Evolutionary conservation across 805 yeast species (phyloP), one percentile per base, ranked within the genome.

Genomic region (Candida fluviatilis): DNA sequence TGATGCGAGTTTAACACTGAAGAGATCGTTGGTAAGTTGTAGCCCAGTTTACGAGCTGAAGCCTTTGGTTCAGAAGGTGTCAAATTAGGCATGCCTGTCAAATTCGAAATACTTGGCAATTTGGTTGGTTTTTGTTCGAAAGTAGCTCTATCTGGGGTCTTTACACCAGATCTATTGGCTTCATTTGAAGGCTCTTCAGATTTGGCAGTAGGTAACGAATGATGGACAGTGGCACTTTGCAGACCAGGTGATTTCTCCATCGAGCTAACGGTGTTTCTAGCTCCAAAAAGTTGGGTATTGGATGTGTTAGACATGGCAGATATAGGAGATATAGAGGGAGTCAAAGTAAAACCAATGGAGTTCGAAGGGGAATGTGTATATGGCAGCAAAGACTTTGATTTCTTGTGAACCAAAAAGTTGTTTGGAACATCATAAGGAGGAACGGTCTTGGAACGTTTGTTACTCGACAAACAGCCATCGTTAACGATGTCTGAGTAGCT

Each of bases 401-500:
- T 19, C 26, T 31, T 30, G 6, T 12, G 17, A 12, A 7, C 8
- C 19, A 18, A 10, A 17, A 21, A 31, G 5, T 30, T 30, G 8
- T n/a, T 65, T 69, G 8, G 66, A 26, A 5, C 29, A 13, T 26
- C 13, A 26, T 12, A 12, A 10, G 75, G 71, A 24, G 75, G 75
- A 3, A 75, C 74, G 7, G 75, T 69, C 49, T 66, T 58, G n/a
- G 72, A 58, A 35, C 71, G 54, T 48, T 71, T 70, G 36, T 43
- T 27, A 31, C 30, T 37, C 43, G 43, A 8, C 15, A 28, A 7
- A 8, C 15, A 18, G 4, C 28, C 19, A 32, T 39, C 40, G 18
- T 17, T 14, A 25, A 34, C 21, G 26, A 35, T 31, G 36, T 45
- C 37, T 43, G 42, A 41, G 24, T 38, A 38, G 19, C 41, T 42